A percentile compares a stretch with the other conserved stretches of the same genome.
phyloP scores from a whole-genome alignment of 1,284 basidiomycete genomes.

The Ceratobasidium sp. region DNA sequence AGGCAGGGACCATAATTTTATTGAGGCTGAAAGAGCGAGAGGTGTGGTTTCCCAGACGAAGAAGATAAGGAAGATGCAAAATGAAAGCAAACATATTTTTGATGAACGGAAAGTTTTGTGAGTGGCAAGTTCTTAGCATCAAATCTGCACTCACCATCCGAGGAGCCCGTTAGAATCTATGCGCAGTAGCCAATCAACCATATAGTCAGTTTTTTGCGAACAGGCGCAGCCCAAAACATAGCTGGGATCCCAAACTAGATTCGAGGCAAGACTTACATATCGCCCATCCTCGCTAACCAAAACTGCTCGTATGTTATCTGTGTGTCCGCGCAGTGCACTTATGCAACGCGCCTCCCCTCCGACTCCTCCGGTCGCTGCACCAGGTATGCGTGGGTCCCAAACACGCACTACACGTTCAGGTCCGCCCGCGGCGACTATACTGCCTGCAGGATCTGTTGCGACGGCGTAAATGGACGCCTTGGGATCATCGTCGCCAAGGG shows the following conservation, averaged over 20 bases:
- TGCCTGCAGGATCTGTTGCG: constrained; percentile 81
- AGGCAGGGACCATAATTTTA: constrained; percentile 94
- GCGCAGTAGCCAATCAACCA: background rate
- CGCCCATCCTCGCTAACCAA: constrained; percentile 88
- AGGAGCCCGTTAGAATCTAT: constrained; percentile 87
- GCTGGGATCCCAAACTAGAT: background rate
- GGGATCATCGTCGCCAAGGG: constrained; percentile 58
- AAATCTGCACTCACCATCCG: constrained; percentile 69
- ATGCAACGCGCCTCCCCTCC: constrained; percentile 19
- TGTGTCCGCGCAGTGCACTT: constrained; percentile 70
- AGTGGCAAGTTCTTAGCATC: background rate
- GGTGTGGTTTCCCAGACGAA: no score
- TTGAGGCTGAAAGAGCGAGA: constrained; percentile 63
- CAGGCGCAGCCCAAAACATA: no score
- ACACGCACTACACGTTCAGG: constrained; percentile 90
- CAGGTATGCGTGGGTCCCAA: constrained; percentile 87
- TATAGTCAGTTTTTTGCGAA: background rate
- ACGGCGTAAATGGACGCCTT: constrained; percentile 85
- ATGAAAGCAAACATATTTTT: no score
- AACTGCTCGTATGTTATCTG: constrained; percentile 93
- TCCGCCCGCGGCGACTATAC: constrained; percentile 85
- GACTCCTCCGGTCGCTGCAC: constrained; percentile 77
- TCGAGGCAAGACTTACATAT: constrained; percentile 69
- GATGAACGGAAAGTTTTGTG: background rate
- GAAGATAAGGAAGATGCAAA: no score